Base-by-base conservation (phyloP, 2,329 filamentous ascomycete genomes). In the Trichoderma breve region DNA sequence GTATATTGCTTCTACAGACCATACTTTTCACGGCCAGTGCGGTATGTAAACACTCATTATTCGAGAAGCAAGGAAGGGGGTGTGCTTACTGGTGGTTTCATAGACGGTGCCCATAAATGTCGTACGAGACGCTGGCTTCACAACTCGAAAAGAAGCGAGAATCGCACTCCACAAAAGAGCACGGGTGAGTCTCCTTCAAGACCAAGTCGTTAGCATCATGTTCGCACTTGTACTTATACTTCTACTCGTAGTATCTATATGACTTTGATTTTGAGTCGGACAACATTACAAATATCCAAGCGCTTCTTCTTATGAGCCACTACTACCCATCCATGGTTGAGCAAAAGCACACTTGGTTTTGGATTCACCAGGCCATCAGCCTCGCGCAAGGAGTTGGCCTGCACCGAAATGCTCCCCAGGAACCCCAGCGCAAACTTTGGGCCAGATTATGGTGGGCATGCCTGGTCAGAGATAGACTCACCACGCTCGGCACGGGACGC, bases 311-410 rank as follows among this genome's bases (percentile, higher is more conserved):
- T 2, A 74, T 76, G 65, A 76, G 74, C 34, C 74, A 76, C 39
- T 74, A 75, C 47, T 76, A 74, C 62, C 71, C 74, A 6, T 76
- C 74, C 12, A 75, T 76, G 73, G 70, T 71, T 6, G 74, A 74
- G 21, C 74, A 76, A 36, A 76, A 75, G 70, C 74, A 76, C 57
- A 76, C 74, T n/a, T 76, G 74, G 74, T 73, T 74, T 14, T 76
- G 74, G 74, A 64, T 73, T 7, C 70, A 75, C 28, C 74, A 76
- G 62, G 74, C 74, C 14, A 76, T 76, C 28, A 71, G 74, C 21
- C 57, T 76, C 9, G 73, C 74, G 4, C 74, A 76, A 58, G 74
- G 73, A 3, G 51, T 68, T n/a, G 74, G 74, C 1, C 68, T 76
- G 21, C 74, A 76, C 34, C 67, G 73, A 15, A 70, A 73, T 39